Evolutionary conservation across 352 stramenopile species (phyloP), one percentile per base, ranked within the genome.

Genomic region (Phytophthora pisi): DNA sequence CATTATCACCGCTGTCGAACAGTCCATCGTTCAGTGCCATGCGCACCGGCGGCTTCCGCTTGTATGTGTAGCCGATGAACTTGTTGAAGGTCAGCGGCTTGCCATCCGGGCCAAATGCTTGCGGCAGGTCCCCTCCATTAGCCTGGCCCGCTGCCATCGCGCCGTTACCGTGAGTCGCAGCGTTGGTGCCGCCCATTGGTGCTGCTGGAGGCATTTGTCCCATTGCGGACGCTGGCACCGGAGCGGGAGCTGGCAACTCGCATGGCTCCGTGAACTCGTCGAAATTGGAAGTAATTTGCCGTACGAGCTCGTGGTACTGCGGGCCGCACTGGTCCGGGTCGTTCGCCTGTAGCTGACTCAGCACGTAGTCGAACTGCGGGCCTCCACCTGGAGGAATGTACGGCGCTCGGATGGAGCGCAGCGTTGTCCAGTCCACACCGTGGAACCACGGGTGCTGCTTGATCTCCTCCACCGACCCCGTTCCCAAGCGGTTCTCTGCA

Each of bases 401-500:
- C 24, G 96, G 96, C 23, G 96, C 96, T 66, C 91, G 86, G 51
- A 84, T 81, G 13, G 85, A 72, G 11, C 83, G 79, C 24, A 99
- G 70, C 8, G 81, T 89, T 30, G 92, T 80, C 95, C 95, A 99
- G 59, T 99, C 91, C 76, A 99, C 90, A 18, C 79, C 82, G 43
- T 89, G 57, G 71, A 99, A 98, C 98, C 98, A 99, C 47, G 96
- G 95, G 69, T 99, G 98, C 40, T 85, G 81, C 78, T 99, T 97
- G 65, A 99, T 98, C 60, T 99, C 96, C 51, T 97, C 89, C 20
- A 99, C 87, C 15, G 97, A 98, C 38, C 92, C 88, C 5, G 78
- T 90, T 30, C 97, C 97, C 61, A 99, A 85, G 10, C 97, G 88
- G 68, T 95, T 93, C 56, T 98, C 94, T 0, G 96, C 89, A 50